These are phyloP conservation scores for Mycena pura DNA, from an alignment of 768 basidiomycete genomes.

Conservation along the genomic window DNA sequence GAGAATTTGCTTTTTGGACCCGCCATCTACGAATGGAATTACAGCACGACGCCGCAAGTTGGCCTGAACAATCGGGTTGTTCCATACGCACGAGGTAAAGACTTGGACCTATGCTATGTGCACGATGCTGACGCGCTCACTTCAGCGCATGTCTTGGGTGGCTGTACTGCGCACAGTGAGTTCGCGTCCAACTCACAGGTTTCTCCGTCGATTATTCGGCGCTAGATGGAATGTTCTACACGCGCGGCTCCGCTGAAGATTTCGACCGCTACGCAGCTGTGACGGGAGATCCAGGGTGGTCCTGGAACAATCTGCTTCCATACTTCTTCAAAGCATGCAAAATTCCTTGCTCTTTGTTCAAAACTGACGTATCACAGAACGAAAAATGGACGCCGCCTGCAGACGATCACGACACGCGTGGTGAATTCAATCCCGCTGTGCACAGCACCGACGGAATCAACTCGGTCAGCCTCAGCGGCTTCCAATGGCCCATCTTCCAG, in stretches of 20 bases:
- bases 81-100: constrained; percentile 29
- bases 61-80: constrained; percentile 27
- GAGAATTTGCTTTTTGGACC: constrained; percentile 1
- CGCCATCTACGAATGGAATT: constrained; percentile 33
- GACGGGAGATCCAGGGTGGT: constrained; percentile 38
- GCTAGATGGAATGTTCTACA: too few relatives aligned
- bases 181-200: too few relatives aligned
- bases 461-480: constrained; percentile 34
- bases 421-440: constrained; percentile 34
- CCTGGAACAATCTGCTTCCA: constrained; percentile 34
- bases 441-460: constrained; percentile 36
- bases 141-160: background rate
- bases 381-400: constrained; percentile 35
- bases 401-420: constrained; percentile 36
- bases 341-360: background rate
- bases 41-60: constrained; percentile 30
- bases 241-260: constrained; percentile 36
- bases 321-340: constrained; percentile 32
- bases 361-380: constrained; percentile 27
- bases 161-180: too few relatives aligned
- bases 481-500: constrained; percentile 25
- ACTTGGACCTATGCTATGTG: too few relatives aligned
- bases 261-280: constrained; percentile 32
- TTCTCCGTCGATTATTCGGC: too few relatives aligned
- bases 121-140: too few relatives aligned